Evolutionary conservation across 176 grass and related monocot species (phyloP), one percentile per base, ranked within the genome.

Genomic region (Lolium multiflorum): DNA sequence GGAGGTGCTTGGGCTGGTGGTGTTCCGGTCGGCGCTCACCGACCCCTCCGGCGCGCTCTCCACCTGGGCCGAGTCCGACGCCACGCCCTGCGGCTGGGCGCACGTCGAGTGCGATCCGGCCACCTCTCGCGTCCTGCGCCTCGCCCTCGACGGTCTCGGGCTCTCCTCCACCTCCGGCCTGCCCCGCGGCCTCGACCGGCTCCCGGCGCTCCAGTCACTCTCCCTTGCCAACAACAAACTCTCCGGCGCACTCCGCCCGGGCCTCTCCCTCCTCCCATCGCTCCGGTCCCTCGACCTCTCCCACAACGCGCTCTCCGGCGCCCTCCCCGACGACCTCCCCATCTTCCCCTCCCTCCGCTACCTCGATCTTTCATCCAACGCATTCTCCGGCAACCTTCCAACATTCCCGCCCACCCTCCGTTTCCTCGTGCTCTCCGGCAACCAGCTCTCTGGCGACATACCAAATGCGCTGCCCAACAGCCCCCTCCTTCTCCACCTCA

Each of bases 271-370:
- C 2, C 92, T 94, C 11, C 56, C 16, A 1, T 89, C 91, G 2
- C 88, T 99, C 67, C 94, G 88, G 51, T 86, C 79, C 4, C 87
- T 99, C 51, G 94, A 99, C 82, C 94, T 99, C 89, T 96, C 94
- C 82, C 87, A 35, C 60, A 96, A 99, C 59, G 25, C 89, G 22
- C 92, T 96, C 91, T 87, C 87, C 84, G 94, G 97, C 64, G 22
- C 51, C n/a, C 83, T 98, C 49, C 97, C 94, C 21, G 90, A 87
- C 77, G 97, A 96, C 80, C 48, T 89, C 83, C 46, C 87, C 15
- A 69, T 74, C 15, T 74, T 98, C 38, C 20, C 76, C 5, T 80
- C 92, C 0, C 78, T 98, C 12, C 88, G 82, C 7, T 91, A 84
- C 81, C 82, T 98, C 21, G 97, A 98, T 79, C 76, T 96, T 66